These are phyloP conservation scores for Lachancea thermotolerans DNA, from an alignment of 805 yeast species.

Conservation along the genomic window DNA sequence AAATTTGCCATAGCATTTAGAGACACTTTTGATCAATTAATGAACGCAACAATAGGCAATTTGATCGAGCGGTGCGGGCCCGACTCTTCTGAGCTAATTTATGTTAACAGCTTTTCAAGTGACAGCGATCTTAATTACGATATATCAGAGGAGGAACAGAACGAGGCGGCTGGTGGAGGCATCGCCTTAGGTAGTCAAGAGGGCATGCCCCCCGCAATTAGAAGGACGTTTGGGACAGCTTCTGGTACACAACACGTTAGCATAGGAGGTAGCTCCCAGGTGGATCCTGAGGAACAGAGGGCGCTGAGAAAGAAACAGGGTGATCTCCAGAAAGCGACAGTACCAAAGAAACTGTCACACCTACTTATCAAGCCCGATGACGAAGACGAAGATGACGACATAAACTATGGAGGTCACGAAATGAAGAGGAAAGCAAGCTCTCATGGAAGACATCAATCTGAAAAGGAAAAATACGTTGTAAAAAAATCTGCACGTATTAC, in stretches of 20 bases:
- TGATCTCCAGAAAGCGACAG: constrained; percentile 42
- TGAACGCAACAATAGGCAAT: constrained; percentile 59
- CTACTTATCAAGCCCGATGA: constrained; percentile 33
- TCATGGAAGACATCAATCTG: background rate
- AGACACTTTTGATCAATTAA: constrained; percentile 60
- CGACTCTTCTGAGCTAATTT: constrained; percentile 50
- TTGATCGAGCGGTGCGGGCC: constrained; percentile 58
- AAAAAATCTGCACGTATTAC: constrained; percentile 26
- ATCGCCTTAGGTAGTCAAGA: background rate
- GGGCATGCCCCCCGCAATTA: constrained; percentile 57
- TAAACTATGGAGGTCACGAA: background rate
- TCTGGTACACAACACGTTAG: constrained; percentile 29
- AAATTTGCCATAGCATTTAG: constrained; percentile 54
- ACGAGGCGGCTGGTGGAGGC: background rate
- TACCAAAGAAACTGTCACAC: constrained; percentile 50
- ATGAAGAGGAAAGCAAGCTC: background rate
- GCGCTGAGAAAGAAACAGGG: constrained; percentile 44
- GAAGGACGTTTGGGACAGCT: constrained; percentile 35
- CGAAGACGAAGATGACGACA: constrained; percentile 23
- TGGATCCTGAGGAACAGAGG: constrained; percentile 40
- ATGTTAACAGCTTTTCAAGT: constrained; percentile 14
- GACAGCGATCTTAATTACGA: constrained; percentile 2
- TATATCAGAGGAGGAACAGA: background rate
- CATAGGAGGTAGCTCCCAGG: constrained; percentile 35
- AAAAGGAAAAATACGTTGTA: constrained; percentile 20